Conservation (phyloP, 179 eudicot species). For the Vitellaria paradoxa region DNA sequence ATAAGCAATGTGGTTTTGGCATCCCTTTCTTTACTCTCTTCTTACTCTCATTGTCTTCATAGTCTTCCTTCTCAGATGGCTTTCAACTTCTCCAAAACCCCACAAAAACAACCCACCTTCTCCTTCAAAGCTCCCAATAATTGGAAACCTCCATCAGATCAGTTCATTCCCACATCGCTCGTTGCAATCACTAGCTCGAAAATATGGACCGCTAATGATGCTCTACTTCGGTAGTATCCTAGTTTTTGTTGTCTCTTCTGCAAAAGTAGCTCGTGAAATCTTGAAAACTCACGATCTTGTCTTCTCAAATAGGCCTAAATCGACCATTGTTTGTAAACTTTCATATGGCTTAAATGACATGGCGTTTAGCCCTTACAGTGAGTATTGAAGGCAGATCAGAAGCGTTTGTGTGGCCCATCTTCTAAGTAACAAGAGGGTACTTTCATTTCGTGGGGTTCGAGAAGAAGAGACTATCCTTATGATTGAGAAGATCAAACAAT, state of each 20-base stretch:
- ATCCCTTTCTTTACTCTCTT: background rate
- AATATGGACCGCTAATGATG: no score
- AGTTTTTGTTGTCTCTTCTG: slow-evolving; percentile 34
- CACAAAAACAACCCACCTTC: no score
- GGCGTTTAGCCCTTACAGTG: slow-evolving; percentile 57
- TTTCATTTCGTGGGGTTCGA: background rate
- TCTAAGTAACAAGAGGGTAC: background rate
- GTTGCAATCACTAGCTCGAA: background rate
- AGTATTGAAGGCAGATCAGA: slow-evolving; percentile 42
- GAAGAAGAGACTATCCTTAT: background rate
- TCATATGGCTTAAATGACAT: no score
- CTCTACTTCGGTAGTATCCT: slow-evolving; percentile 40
- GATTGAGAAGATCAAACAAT: background rate
- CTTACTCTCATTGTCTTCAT: slow-evolving; percentile 15
- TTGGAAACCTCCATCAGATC: slow-evolving; percentile 28
- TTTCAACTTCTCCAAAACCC: background rate
- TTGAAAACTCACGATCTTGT: no score
- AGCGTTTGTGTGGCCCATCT: slow-evolving; percentile 4
- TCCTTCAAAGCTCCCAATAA: no score
- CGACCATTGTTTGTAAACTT: no score
- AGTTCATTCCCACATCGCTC: slow-evolving; percentile 6
- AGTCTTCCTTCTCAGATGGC: slow-evolving; percentile 21
- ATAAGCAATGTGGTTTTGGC: no score
- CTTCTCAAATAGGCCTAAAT: no score
- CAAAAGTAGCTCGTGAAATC: slow-evolving; percentile 15